Conservation (phyloP, 2,329 filamentous ascomycete species). For the Westerdykella sp. region DNA sequence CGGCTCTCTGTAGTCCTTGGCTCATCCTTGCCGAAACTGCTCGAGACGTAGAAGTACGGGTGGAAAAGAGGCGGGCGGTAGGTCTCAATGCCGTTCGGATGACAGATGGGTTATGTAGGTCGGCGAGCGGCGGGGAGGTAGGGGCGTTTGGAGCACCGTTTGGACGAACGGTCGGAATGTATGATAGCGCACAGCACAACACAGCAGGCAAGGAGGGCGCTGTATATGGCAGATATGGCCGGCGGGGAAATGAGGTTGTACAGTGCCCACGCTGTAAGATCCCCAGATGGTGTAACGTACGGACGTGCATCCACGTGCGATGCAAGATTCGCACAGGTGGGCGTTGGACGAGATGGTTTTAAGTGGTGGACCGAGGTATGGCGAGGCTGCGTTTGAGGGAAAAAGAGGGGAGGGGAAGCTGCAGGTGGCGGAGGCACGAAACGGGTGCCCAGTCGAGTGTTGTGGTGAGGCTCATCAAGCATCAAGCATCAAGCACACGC, state of each 20-base stretch:
- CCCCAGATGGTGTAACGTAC: constrained; percentile 16
- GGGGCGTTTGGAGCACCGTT: constrained; percentile 10
- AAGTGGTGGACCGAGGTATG: background rate
- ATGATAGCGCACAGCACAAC: background rate
- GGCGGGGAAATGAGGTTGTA: constrained; percentile 4
- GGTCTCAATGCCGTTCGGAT: constrained; percentile 7
- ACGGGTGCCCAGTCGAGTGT: no score
- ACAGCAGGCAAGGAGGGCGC: constrained; percentile 2
- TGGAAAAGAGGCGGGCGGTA: background rate
- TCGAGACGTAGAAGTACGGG: background rate
- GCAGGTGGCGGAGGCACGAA: no score
- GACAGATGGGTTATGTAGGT: constrained; percentile 14
- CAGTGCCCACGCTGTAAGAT: constrained; percentile 8
- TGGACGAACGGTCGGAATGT: background rate
- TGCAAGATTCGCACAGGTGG: constrained; percentile 1
- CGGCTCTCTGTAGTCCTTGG: constrained; percentile 22
- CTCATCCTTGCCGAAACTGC: constrained; percentile 18
- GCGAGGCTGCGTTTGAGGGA: background rate
- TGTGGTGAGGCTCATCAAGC: no score
- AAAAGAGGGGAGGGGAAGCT: no score
- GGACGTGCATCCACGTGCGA: constrained; percentile 22
- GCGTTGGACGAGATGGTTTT: background rate
- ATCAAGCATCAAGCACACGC: no score
- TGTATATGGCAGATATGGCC: constrained; percentile 6
- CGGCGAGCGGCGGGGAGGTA: constrained; percentile 13